Percentiles rank a stretch among this genome's conserved stretches.
Conservation (phyloP, 148 eudicot genomes). For the Persicaria tinctoria region DNA sequence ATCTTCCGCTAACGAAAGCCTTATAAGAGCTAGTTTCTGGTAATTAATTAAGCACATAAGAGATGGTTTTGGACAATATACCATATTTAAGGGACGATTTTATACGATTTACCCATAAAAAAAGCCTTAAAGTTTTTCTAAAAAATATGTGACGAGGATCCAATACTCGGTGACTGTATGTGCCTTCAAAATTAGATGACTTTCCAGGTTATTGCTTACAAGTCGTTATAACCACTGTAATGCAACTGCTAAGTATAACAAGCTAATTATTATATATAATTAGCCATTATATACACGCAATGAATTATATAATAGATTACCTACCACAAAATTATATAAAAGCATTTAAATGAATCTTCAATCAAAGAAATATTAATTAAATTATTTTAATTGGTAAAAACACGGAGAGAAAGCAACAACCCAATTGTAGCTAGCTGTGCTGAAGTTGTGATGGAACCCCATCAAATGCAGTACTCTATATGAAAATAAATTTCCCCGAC, state of each 20-base stretch:
- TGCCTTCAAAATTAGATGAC: too few relatives aligned
- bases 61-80: too few relatives aligned
- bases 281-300: neutral
- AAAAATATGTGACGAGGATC: too few relatives aligned
- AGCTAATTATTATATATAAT: too few relatives aligned
- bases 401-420: neutral
- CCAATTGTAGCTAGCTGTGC: neutral
- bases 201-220: too few relatives aligned
- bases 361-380: neutral
- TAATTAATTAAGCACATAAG: too few relatives aligned
- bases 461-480: neutral
- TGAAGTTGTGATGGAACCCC: neutral
- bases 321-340: neutral
- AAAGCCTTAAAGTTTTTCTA: too few relatives aligned
- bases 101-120: too few relatives aligned
- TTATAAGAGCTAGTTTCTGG: too few relatives aligned
- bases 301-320: neutral
- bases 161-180: too few relatives aligned
- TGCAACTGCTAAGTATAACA: neutral
- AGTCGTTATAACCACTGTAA: neutral
- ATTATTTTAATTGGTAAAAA: neutral
- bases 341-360: neutral
- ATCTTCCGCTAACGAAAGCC: too few relatives aligned
- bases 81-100: too few relatives aligned
- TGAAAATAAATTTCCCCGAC: neutral